Percentiles rank a stretch among this genome's conserved stretches.
Evolutionary conservation across 208 protist species (phyloP).

Genomic region (Trypanosoma brucei): DNA sequence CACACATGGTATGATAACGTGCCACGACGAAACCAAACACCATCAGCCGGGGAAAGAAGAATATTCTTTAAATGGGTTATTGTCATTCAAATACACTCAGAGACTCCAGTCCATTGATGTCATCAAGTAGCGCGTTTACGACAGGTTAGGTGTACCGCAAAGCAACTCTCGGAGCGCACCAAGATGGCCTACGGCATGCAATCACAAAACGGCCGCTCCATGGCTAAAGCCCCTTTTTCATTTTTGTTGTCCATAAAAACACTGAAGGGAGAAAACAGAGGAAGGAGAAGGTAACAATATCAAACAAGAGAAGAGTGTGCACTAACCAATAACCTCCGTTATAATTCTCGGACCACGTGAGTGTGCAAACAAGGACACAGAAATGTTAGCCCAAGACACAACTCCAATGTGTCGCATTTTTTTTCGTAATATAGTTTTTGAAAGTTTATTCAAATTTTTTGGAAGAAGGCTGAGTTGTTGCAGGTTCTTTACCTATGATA

Average conservation of each 20-base stretch:
- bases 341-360: slow-evolving; percentile 15
- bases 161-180: slow-evolving; percentile 17
- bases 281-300: not conserved
- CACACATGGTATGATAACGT: not conserved
- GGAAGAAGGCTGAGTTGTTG: too few species aligned
- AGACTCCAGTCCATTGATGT: slow-evolving; percentile 25
- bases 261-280: not conserved
- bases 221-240: slow-evolving; percentile 14
- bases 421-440: too few species aligned
- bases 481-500: too few species aligned
- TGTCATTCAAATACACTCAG: slow-evolving; percentile 16
- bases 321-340: not conserved
- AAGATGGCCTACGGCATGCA: slow-evolving; percentile 22
- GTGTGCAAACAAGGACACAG: slow-evolving; percentile 19
- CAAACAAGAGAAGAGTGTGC: slow-evolving; percentile 2
- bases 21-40: not conserved
- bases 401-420: slow-evolving; percentile 19
- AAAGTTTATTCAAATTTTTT: too few species aligned
- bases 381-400: slow-evolving; percentile 18
- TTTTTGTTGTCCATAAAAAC: too few species aligned
- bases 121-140: slow-evolving; percentile 4
- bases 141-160: too few species aligned
- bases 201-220: slow-evolving; percentile 7
- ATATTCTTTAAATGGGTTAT: slow-evolving; percentile 22
- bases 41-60: slow-evolving; percentile 27